A percentile compares a stretch with the other conserved stretches of the same genome.
Evolutionary conservation across 352 stramenopile species (phyloP).

Genomic region (Phytopythium boreale): DNA sequence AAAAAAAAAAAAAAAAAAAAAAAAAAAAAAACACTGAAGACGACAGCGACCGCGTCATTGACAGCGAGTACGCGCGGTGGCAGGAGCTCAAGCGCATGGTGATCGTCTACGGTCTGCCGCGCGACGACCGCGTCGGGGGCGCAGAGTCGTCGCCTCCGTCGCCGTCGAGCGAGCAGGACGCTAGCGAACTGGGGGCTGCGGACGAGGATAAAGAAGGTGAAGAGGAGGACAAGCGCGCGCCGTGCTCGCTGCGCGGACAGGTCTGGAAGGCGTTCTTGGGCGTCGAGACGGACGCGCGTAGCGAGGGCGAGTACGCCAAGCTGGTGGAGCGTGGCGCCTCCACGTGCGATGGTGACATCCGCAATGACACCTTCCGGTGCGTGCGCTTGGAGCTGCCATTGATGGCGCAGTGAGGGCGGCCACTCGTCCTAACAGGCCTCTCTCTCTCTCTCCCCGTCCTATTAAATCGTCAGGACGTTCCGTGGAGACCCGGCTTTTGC

Average conservation of each 20-base stretch:
- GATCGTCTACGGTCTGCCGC: slow-evolving; percentile 73
- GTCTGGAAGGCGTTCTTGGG: slow-evolving; percentile 90
- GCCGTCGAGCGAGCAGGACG: slow-evolving; percentile 3
- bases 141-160: slow-evolving; percentile 1
- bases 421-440: background rate
- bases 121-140: slow-evolving; percentile 24
- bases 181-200: slow-evolving; percentile 5
- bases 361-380: slow-evolving; percentile 88
- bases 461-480: slow-evolving; percentile 61
- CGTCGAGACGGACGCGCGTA: slow-evolving; percentile 58
- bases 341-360: slow-evolving; percentile 83
- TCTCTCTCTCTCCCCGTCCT: background rate
- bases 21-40: slow-evolving; percentile 91
- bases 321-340: slow-evolving; percentile 77
- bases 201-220: background rate
- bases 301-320: slow-evolving; percentile 49
- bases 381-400: too few relatives aligned
- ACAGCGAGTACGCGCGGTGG: slow-evolving; percentile 70
- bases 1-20: too few relatives aligned
- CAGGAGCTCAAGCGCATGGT: slow-evolving; percentile 81
- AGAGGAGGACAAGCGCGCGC: slow-evolving; percentile 2
- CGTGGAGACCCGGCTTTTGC: slow-evolving; percentile 85
- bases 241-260: slow-evolving; percentile 72
- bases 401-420: background rate
- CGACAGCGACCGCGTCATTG: slow-evolving; percentile 29